phyloP scores from a whole-genome alignment of 148 eudicot species.

The Arbutus unedo region DNA sequence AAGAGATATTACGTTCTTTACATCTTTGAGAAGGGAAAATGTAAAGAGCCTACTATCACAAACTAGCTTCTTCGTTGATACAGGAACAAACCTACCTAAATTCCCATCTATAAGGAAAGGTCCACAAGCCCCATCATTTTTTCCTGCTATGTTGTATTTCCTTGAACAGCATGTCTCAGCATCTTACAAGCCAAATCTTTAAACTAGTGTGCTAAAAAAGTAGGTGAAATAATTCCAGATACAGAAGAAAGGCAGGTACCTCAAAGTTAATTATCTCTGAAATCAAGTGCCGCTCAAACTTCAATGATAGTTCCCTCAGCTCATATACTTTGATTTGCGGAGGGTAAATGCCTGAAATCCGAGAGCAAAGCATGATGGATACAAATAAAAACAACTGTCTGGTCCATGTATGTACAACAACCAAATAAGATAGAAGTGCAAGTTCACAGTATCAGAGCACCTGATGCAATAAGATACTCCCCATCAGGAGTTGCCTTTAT shows the following conservation, averaged over 20 bases:
- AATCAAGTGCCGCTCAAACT: slow-evolving; percentile 87
- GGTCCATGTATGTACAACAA: background rate
- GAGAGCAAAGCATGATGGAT: slow-evolving; percentile 11
- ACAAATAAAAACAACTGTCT: background rate
- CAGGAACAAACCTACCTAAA: background rate
- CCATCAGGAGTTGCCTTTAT: slow-evolving; percentile 96
- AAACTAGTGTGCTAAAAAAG: background rate
- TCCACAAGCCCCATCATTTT: no score
- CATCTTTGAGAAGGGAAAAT: background rate
- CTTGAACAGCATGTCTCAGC: background rate
- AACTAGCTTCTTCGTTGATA: background rate
- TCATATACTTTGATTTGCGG: slow-evolving; percentile 96
- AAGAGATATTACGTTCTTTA: background rate
- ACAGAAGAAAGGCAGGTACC: slow-evolving; percentile 34
- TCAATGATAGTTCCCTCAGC: slow-evolving; percentile 73
- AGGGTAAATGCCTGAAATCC: slow-evolving; percentile 76
- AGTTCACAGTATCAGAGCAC: slow-evolving; percentile 26
- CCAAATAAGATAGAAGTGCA: background rate
- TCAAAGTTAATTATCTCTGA: slow-evolving; percentile 86
- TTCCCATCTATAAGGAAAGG: background rate
- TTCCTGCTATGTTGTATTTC: background rate
- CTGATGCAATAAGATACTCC: slow-evolving; percentile 89
- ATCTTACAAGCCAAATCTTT: background rate
- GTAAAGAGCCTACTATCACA: background rate
- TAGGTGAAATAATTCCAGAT: background rate